Percentiles rank a stretch among this genome's conserved stretches.
These are phyloP conservation scores for Nicotiana otophora DNA, from an alignment of 257 asterid species.

Conservation along the genomic window DNA sequence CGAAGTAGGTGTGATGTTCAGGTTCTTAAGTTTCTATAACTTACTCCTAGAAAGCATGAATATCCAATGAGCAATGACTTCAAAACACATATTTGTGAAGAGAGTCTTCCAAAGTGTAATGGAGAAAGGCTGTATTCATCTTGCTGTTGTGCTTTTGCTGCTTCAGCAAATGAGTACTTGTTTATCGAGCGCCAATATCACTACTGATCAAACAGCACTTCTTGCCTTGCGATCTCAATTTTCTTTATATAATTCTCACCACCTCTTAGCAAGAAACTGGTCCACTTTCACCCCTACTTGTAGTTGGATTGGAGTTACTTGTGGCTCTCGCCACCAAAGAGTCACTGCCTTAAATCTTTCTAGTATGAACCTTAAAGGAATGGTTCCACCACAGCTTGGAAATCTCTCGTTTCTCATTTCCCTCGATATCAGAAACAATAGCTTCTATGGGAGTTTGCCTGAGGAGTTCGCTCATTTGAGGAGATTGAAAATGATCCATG, in stretches of 20 bases:
- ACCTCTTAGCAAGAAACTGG: neutral
- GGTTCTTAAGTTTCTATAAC: neutral
- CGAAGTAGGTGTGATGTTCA: neutral
- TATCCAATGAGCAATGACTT: neutral
- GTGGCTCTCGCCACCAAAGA: neutral
- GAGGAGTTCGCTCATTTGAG: neutral
- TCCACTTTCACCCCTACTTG: neutral
- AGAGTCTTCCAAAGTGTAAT: neutral
- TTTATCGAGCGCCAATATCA: neutral
- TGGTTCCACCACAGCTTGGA: constrained; percentile 1
- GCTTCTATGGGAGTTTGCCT: neutral
- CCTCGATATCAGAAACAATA: neutral
- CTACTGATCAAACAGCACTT: neutral
- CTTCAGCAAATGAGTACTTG: neutral
- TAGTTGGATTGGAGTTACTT: constrained; percentile 6
- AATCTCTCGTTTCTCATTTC: constrained; percentile 2
- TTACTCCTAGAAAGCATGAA: neutral
- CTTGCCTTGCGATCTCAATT: neutral
- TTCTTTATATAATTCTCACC: neutral
- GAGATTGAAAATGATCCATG: constrained; percentile 4
- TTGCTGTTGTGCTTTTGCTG: neutral
- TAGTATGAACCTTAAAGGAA: neutral
- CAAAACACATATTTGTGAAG: neutral
- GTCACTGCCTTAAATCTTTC: neutral
- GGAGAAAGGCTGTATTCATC: neutral